phyloP scores from a whole-genome alignment of 2,329 filamentous ascomycete genomes.

The Colletotrichum chrysophilum region DNA sequence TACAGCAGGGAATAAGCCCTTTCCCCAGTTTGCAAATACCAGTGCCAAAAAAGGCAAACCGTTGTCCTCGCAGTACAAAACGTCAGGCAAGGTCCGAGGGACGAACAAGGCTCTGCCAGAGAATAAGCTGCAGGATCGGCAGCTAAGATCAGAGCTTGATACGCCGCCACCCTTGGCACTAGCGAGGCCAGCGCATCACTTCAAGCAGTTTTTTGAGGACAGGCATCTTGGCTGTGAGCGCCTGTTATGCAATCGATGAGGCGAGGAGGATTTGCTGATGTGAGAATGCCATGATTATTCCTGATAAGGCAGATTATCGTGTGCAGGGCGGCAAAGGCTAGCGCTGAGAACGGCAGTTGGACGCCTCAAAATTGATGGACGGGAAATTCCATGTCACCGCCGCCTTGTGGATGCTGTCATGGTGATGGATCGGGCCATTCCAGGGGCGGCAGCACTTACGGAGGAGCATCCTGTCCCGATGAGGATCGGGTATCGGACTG shows the following conservation, averaged over 20 bases:
- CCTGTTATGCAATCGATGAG: neutral
- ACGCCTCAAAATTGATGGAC: neutral
- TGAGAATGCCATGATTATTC: neutral
- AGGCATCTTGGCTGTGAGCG: neutral
- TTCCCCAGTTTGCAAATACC: neutral
- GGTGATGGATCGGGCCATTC: neutral
- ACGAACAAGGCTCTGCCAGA: neutral
- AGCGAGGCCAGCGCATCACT: neutral
- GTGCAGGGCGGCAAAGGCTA: neutral
- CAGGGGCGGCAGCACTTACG: neutral
- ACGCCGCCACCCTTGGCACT: neutral
- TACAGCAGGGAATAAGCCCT: neutral
- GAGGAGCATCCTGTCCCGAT: neutral
- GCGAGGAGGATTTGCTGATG: neutral
- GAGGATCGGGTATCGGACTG: neutral
- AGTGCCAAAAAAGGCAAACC: neutral
- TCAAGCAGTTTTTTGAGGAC: neutral
- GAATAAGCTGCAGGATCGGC: neutral
- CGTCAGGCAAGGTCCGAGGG: neutral
- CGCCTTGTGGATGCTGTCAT: neutral
- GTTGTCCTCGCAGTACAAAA: neutral
- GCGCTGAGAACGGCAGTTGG: neutral
- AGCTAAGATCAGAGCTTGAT: conserved; percentile 10
- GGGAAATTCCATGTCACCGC: neutral
- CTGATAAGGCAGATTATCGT: neutral